phyloP scores from a whole-genome alignment of 2,329 filamentous ascomycete genomes.

The Hymenoscyphus linearis region DNA sequence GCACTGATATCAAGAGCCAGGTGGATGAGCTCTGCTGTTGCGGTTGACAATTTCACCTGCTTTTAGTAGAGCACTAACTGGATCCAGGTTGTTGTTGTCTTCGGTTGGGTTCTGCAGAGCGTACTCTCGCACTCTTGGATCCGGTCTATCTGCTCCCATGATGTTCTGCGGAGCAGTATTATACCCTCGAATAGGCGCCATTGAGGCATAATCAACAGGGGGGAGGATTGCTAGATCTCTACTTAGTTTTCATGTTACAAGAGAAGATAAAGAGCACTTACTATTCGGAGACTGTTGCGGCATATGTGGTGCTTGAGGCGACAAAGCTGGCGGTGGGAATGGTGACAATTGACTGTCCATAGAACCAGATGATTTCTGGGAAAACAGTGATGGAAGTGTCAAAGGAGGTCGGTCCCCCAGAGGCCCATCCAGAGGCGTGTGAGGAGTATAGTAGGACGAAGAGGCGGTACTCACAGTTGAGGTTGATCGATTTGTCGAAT shows the following conservation, averaged over 20 bases:
- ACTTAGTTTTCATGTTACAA: background rate
- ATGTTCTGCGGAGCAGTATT: constrained; percentile 9
- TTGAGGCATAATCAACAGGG: constrained; percentile 14
- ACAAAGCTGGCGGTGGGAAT: constrained; percentile 26
- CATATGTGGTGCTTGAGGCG: constrained; percentile 21
- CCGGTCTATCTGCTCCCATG: constrained; percentile 12
- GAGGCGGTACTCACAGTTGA: constrained; percentile 26
- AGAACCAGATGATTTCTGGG: constrained; percentile 22
- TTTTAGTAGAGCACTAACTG: constrained; percentile 52
- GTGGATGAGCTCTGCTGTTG: constrained; percentile 20
- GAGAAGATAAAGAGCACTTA: constrained; percentile 14
- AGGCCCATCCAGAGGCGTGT: constrained; percentile 29
- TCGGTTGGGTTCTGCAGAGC: constrained; percentile 24
- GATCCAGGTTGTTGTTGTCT: constrained; percentile 41
- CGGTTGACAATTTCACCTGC: constrained; percentile 56
- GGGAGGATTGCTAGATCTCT: constrained; percentile 2
- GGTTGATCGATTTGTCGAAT: constrained; percentile 27
- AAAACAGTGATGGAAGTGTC: constrained; percentile 24
- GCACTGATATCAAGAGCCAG: constrained; percentile 5
- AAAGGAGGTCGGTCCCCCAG: constrained; percentile 23
- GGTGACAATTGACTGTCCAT: constrained; percentile 29
- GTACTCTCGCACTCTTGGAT: constrained; percentile 17
- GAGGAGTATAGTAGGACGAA: constrained; percentile 26
- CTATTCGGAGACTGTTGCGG: constrained; percentile 27
- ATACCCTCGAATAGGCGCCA: constrained; percentile 25